Conservation (phyloP, 768 basidiomycete genomes). For the Pulveroboletus ravenelii region DNA sequence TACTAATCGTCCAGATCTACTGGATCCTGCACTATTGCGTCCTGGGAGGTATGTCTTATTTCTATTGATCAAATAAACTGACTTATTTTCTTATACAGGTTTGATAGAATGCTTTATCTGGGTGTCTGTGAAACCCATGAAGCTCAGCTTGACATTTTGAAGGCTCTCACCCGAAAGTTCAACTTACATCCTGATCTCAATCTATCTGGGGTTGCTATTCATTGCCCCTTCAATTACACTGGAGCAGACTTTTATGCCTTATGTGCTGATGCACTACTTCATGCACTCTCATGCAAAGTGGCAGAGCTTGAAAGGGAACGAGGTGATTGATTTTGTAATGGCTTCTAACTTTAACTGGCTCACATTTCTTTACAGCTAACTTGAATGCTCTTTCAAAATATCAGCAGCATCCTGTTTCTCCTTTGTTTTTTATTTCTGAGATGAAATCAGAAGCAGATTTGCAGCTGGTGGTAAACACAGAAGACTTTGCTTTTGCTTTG, state of each 20-base stretch:
- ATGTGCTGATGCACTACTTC: slow-evolving; percentile 93
- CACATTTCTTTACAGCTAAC: slow-evolving; percentile 2
- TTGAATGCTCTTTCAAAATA: slow-evolving; percentile 46
- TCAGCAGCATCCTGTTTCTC: slow-evolving; percentile 60
- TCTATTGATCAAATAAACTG: not conserved
- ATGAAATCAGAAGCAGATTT: slow-evolving; percentile 67
- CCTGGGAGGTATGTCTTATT: slow-evolving; percentile 65
- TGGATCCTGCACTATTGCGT: slow-evolving; percentile 84
- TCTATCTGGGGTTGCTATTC: slow-evolving; percentile 57
- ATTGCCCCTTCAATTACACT: slow-evolving; percentile 90
- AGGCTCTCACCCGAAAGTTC: slow-evolving; percentile 92
- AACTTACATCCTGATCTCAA: slow-evolving; percentile 64
- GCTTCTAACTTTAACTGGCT: not conserved
- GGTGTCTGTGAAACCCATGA: slow-evolving; percentile 85
- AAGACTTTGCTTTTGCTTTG: slow-evolving; percentile 77
- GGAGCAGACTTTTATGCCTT: slow-evolving; percentile 98
- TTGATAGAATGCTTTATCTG: slow-evolving; percentile 95
- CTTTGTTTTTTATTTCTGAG: slow-evolving; percentile 88
- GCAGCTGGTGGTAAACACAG: slow-evolving; percentile 64
- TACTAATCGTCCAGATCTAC: slow-evolving; percentile 88
- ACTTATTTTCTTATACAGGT: slow-evolving; percentile 44
- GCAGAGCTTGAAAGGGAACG: slow-evolving; percentile 72
- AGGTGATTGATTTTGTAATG: slow-evolving; percentile 33
- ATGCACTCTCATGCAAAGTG: slow-evolving; percentile 89
- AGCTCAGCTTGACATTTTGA: slow-evolving; percentile 80